Percentiles rank a stretch among this genome's conserved stretches.
phyloP scores from a whole-genome alignment of 257 asterid genomes.

The Petunia secreta region DNA sequence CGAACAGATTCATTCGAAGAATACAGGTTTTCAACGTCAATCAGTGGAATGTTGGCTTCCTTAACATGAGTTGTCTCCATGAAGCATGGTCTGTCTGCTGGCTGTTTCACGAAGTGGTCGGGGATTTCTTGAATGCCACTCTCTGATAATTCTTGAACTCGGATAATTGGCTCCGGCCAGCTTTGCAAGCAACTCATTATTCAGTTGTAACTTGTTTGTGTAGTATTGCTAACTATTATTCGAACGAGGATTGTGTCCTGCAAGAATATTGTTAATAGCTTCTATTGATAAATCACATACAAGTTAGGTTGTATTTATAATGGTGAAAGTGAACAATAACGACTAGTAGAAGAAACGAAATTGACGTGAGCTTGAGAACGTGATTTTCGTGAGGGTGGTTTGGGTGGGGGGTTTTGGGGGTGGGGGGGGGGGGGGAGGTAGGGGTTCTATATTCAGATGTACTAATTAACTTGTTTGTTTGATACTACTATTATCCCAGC shows the following conservation, averaged over 20 bases:
- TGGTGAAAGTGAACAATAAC: neutral
- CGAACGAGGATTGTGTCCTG: neutral
- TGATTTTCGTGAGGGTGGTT: neutral
- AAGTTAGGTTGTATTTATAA: too few relatives aligned
- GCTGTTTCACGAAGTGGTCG: slow-evolving; percentile 66
- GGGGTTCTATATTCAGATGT: neutral
- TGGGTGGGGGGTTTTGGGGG: too few relatives aligned
- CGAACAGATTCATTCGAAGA: slow-evolving; percentile 45
- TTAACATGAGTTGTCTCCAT: neutral
- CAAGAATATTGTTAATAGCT: too few relatives aligned
- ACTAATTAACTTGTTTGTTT: neutral
- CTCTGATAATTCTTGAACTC: slow-evolving; percentile 77
- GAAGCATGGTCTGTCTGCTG: slow-evolving; percentile 55
- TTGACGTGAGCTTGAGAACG: slow-evolving; percentile 12
- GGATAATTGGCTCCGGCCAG: slow-evolving; percentile 86
- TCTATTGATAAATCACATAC: too few relatives aligned
- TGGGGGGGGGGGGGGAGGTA: too few relatives aligned
- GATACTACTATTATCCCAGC: neutral
- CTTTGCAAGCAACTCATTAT: slow-evolving; percentile 47
- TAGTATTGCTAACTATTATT: neutral
- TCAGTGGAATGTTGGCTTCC: slow-evolving; percentile 40
- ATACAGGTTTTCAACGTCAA: slow-evolving; percentile 57
- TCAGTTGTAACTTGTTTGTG: neutral
- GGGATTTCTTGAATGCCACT: slow-evolving; percentile 77
- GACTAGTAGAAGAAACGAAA: neutral